These are phyloP conservation scores for Apiospora saccharicola DNA, from an alignment of 2,329 filamentous ascomycete species.

Conservation along the genomic window DNA sequence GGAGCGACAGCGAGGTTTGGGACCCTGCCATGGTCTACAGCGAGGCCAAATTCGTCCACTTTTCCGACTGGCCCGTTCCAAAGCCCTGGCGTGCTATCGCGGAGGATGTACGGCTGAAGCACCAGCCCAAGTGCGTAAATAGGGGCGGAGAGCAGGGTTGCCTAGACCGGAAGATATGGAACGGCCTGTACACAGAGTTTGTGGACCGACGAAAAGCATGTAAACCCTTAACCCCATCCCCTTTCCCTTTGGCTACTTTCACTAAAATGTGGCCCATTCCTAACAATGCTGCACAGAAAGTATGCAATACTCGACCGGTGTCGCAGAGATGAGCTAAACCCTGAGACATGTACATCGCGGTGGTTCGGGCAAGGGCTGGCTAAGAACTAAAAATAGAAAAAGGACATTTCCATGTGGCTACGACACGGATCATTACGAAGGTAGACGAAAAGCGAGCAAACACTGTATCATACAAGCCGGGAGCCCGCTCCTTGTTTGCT, in stretches of 20 bases:
- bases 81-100: constrained; percentile 58
- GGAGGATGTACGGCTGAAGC: constrained; percentile 35
- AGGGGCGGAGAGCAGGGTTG: constrained; percentile 42
- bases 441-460: background rate
- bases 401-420: background rate
- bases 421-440: background rate
- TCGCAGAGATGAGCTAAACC: background rate
- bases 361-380: background rate
- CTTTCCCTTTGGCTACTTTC: background rate
- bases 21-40: constrained; percentile 60
- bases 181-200: constrained; percentile 46
- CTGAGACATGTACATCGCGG: background rate
- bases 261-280: background rate
- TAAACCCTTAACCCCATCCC: background rate
- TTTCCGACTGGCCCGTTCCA: constrained; percentile 74
- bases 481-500: background rate
- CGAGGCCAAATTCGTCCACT: constrained; percentile 73
- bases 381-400: background rate
- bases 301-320: background rate
- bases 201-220: constrained; percentile 39
- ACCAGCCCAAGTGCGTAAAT: constrained; percentile 43
- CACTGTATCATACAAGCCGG: constrained; percentile 1
- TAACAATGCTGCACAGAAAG: background rate
- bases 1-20: constrained; percentile 56
- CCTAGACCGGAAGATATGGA: constrained; percentile 43